Conservation (phyloP, 139 green algal genomes). For the Coccomyxa sp. region DNA sequence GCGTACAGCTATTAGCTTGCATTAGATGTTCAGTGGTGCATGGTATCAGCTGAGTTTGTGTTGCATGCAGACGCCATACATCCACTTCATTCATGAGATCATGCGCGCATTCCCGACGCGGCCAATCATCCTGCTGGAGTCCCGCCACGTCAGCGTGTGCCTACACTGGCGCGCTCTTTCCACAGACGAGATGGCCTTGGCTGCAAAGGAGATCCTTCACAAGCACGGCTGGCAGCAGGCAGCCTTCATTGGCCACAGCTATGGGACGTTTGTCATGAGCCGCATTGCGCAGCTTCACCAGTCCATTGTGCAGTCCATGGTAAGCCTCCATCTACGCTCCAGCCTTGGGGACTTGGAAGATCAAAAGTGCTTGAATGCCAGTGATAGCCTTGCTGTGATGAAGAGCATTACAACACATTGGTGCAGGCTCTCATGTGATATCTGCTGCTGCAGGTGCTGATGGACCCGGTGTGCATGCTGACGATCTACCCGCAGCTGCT, state of each 20-base stretch:
- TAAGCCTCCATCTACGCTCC: no score
- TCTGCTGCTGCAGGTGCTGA: conserved; percentile 19
- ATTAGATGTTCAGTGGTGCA: no score
- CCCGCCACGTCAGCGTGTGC: conserved; percentile 36
- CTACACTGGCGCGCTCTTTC: conserved; percentile 15
- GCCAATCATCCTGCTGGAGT: conserved; percentile 31
- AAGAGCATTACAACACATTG: no score
- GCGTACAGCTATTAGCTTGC: no score
- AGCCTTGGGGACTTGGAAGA: no score
- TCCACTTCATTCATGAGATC: conserved; percentile 26
- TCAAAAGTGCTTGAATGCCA: no score
- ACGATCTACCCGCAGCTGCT: conserved; percentile 51
- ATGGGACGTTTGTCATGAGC: conserved; percentile 45
- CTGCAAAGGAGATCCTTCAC: conserved; percentile 16
- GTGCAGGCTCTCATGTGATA: no score
- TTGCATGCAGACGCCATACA: conserved; percentile 37
- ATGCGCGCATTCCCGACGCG: conserved; percentile 4
- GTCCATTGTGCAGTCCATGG: conserved; percentile 14
- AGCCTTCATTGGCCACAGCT: conserved; percentile 40
- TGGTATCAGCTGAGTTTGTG: background rate
- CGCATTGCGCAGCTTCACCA: conserved; percentile 34
- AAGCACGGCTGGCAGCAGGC: conserved; percentile 15
- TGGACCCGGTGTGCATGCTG: conserved; percentile 53
- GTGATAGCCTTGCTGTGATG: no score
- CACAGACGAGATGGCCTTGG: conserved; percentile 33